Evolutionary conservation across 169 alveolate genomes (phyloP).

Genomic region (Plasmodium falciparum): DNA sequence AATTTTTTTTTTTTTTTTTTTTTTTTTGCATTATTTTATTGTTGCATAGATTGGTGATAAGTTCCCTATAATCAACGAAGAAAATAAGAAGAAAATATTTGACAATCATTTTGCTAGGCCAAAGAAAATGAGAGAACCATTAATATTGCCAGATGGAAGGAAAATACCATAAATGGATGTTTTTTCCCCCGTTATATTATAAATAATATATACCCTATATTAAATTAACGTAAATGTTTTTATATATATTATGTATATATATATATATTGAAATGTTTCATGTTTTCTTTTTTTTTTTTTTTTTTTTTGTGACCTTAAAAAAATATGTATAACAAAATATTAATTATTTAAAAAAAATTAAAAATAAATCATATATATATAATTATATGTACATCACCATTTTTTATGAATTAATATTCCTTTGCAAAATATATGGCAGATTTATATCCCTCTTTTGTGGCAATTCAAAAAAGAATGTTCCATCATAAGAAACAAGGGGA

Average conservation of each 20-base stretch:
- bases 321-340: background rate
- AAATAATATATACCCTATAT: no score
- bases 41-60: slow-evolving; percentile 61
- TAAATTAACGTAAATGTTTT: no score
- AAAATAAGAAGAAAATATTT: slow-evolving; percentile 47
- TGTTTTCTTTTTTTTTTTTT: background rate
- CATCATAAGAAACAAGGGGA: slow-evolving; percentile 71
- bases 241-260: no score
- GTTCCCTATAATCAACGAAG: slow-evolving; percentile 53
- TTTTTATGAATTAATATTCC: background rate
- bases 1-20: background rate
- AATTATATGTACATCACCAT: background rate
- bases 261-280: no score
- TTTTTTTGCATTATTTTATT: background rate
- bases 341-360: slow-evolving; percentile 1
- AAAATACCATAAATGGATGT: slow-evolving; percentile 26
- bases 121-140: slow-evolving; percentile 79
- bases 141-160: slow-evolving; percentile 84
- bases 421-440: slow-evolving; percentile 33
- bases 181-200: no score
- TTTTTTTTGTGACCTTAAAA: background rate
- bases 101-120: slow-evolving; percentile 85
- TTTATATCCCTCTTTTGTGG: slow-evolving; percentile 49
- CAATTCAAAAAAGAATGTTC: slow-evolving; percentile 62
- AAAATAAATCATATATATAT: background rate